Evolutionary conservation across 768 basidiomycete genomes (phyloP).

Genomic region (Lactarius indigo): DNA sequence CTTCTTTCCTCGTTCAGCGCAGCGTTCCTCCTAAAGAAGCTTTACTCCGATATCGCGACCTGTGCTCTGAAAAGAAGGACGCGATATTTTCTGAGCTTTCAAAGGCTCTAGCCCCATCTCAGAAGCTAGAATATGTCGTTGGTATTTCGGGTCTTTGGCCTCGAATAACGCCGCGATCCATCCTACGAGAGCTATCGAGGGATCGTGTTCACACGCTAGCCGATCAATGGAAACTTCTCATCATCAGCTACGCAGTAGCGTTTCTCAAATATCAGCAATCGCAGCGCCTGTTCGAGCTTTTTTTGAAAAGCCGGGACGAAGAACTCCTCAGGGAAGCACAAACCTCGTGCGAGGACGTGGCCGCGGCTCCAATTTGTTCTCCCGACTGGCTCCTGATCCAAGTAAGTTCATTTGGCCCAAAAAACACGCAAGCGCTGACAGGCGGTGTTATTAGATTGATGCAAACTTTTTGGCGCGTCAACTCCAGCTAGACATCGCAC

Average conservation of each 20-base stretch:
- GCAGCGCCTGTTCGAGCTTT: conserved; percentile 6
- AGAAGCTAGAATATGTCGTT: neutral
- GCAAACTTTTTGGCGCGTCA: conserved; percentile 42
- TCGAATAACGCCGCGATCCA: conserved; percentile 10
- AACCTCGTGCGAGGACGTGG: neutral
- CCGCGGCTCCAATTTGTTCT: neutral
- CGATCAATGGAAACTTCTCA: neutral
- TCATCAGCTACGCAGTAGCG: conserved; percentile 3
- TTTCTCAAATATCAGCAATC: conserved; percentile 15
- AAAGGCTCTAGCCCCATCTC: neutral
- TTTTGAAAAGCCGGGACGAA: neutral
- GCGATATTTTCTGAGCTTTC: neutral
- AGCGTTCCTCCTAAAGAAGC: neutral
- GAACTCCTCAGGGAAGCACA: conserved; percentile 2
- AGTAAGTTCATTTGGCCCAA: neutral
- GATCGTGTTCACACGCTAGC: conserved; percentile 18
- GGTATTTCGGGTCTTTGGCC: conserved; percentile 10
- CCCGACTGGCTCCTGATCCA: conserved; percentile 17
- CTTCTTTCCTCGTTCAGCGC: neutral
- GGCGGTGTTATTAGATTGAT: conserved; percentile 37
- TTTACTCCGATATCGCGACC: neutral
- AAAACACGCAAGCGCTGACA: neutral
- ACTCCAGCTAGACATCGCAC: conserved; percentile 41
- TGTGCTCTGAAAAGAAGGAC: neutral
- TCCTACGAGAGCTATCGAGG: conserved; percentile 25